phyloP scores from a whole-genome alignment of 2,329 filamentous ascomycete species.

The Pseudocercospora crystallina region DNA sequence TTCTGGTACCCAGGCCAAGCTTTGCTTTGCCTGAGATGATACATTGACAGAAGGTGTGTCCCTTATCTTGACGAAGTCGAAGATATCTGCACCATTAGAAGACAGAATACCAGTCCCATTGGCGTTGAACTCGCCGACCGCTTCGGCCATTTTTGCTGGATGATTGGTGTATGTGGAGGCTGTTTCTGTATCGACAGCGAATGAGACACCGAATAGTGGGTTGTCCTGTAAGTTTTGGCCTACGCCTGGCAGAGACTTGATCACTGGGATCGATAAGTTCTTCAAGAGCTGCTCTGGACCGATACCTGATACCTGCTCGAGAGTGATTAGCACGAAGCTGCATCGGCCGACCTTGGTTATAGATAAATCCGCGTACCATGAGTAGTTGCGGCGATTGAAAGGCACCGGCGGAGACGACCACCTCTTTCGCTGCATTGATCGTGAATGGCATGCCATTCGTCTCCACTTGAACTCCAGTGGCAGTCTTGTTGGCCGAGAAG shows the following conservation, averaged over 20 bases:
- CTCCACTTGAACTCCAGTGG: slow-evolving; percentile 30
- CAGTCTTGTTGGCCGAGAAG: slow-evolving; percentile 32
- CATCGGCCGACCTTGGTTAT: slow-evolving; percentile 36
- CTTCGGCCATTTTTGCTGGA: slow-evolving; percentile 9
- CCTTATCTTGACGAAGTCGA: slow-evolving; percentile 1
- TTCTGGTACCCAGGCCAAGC: slow-evolving; percentile 23
- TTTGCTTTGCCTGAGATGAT: neutral
- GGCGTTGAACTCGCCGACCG: slow-evolving; percentile 14
- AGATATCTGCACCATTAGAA: neutral
- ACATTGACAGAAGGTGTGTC: slow-evolving; percentile 29
- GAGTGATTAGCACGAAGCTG: slow-evolving; percentile 39
- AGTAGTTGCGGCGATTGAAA: slow-evolving; percentile 44
- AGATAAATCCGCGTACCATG: slow-evolving; percentile 25
- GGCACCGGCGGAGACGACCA: slow-evolving; percentile 46
- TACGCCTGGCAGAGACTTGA: slow-evolving; percentile 30
- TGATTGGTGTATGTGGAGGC: slow-evolving; percentile 15
- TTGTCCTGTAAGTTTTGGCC: slow-evolving; percentile 32
- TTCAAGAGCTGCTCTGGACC: slow-evolving; percentile 33
- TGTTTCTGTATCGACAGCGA: slow-evolving; percentile 20
- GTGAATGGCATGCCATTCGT: slow-evolving; percentile 14
- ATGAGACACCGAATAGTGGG: slow-evolving; percentile 38
- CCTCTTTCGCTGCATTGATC: slow-evolving; percentile 39
- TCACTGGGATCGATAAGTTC: slow-evolving; percentile 31
- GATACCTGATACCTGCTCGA: slow-evolving; percentile 34
- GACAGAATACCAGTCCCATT: slow-evolving; percentile 18